A percentile compares a stretch with the other conserved stretches of the same genome.
These are phyloP conservation scores for Rhizopogon vulgaris DNA, from an alignment of 768 basidiomycete genomes.

Conservation along the genomic window DNA sequence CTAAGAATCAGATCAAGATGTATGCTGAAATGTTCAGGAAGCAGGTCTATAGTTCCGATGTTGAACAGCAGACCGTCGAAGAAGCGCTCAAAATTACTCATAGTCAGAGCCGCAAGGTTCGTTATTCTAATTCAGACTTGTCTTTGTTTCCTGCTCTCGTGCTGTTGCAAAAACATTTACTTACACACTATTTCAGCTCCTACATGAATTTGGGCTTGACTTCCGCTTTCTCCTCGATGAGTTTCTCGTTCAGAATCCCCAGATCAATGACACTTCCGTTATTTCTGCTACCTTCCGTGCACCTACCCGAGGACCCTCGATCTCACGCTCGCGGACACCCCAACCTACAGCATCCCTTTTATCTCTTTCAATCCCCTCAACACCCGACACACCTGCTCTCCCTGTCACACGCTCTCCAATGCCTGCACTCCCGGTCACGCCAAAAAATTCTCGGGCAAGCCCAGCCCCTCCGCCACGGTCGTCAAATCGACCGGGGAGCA, in stretches of 20 bases:
- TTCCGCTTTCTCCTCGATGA: slow-evolving; percentile 87
- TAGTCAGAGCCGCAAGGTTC: slow-evolving; percentile 78
- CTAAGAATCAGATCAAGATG: slow-evolving; percentile 74
- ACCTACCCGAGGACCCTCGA: slow-evolving; percentile 17
- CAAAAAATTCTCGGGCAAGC: slow-evolving; percentile 21
- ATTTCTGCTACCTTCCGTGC: slow-evolving; percentile 10
- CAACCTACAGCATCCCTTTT: slow-evolving; percentile 8
- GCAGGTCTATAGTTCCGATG: slow-evolving; percentile 85
- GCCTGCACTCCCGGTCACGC: slow-evolving; percentile 9
- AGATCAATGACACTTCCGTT: slow-evolving; percentile 30
- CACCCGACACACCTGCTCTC: slow-evolving; percentile 21
- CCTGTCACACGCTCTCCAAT: slow-evolving; percentile 20
- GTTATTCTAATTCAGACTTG: no score
- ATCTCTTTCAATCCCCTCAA: slow-evolving; percentile 10
- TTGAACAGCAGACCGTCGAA: slow-evolving; percentile 61
- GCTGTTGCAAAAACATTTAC: background rate
- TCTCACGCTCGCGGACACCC: slow-evolving; percentile 12
- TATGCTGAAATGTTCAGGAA: slow-evolving; percentile 84
- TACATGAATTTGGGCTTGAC: slow-evolving; percentile 92
- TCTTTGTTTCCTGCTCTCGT: background rate
- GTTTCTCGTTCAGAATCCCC: slow-evolving; percentile 51
- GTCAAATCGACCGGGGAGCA: slow-evolving; percentile 57
- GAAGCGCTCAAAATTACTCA: slow-evolving; percentile 77
- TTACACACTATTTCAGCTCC: slow-evolving; percentile 40
- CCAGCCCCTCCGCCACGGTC: slow-evolving; percentile 65